phyloP scores from a whole-genome alignment of 306 rosid genomes.

The Prunus mira region DNA sequence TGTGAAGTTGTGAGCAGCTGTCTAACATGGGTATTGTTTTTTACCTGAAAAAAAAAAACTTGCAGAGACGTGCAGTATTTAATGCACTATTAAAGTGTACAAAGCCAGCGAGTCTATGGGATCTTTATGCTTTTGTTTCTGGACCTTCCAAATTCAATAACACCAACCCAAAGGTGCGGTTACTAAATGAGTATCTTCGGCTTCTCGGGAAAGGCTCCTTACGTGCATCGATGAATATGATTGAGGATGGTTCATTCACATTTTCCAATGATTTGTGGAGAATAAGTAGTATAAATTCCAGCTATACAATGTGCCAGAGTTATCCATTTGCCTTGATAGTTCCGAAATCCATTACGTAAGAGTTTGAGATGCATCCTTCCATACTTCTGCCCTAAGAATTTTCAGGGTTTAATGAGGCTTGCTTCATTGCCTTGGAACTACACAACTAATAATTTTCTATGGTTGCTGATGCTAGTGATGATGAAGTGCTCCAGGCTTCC shows the following conservation, averaged over 20 bases:
- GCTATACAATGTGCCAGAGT: slow-evolving; percentile 68
- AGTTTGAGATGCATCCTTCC: slow-evolving; percentile 25
- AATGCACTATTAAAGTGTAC: slow-evolving; percentile 61
- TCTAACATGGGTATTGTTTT: slow-evolving; percentile 26
- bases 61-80: slow-evolving; percentile 69
- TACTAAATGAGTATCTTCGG: slow-evolving; percentile 85
- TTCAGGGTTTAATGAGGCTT: slow-evolving; percentile 15
- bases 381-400: slow-evolving; percentile 14
- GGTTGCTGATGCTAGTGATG: slow-evolving; percentile 64
- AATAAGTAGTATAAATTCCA: slow-evolving; percentile 72
- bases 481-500: slow-evolving; percentile 80
- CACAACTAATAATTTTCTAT: slow-evolving; percentile 17
- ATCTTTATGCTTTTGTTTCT: slow-evolving; percentile 72
- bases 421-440: slow-evolving; percentile 15
- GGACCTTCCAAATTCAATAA: slow-evolving; percentile 73
- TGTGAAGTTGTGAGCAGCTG: slow-evolving; percentile 15
- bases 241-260: slow-evolving; percentile 75
- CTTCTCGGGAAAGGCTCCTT: slow-evolving; percentile 69
- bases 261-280: slow-evolving; percentile 85
- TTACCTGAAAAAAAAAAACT: not conserved
- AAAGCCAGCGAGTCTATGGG: slow-evolving; percentile 71
- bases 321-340: slow-evolving; percentile 95
- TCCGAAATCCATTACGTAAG: slow-evolving; percentile 73
- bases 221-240: slow-evolving; percentile 53
- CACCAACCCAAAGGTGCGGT: slow-evolving; percentile 72